Base-by-base conservation (phyloP, 192 early-diverging fungal species). In the Linnemannia zychae region DNA sequence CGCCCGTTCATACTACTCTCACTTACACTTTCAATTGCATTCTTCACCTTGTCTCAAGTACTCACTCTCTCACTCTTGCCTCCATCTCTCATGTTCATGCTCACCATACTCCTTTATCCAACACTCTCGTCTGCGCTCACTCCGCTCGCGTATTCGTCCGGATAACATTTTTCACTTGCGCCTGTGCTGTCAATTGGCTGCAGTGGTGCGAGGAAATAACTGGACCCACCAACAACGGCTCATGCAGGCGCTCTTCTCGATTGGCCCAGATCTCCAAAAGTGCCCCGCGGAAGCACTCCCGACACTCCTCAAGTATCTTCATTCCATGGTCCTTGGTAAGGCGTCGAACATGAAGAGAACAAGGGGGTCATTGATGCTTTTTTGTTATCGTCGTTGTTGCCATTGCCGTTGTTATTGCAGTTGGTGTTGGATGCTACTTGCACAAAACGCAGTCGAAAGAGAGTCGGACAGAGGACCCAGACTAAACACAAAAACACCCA, bases 151-250 rank as follows among this genome's bases (percentile, higher is more conserved):
- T n/a, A 1, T 31, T 60, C 28, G 53, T 60, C 24, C 53, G 53
- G 53, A 60, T 28, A 60, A 60, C 28, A 24, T 60, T 7, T 20
- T 24, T 28, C 24, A 28, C 24, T 63, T 13, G 57, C 28, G 11
- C 28, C 11, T 15, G 9, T 63, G 12, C 57, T 46, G 7, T 60
- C 44, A 33, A 47, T 9, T 44, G 3, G 40, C n/a, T 46, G 31
- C 36, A 68, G 24, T 69, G 76, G 80, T 72, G 44, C 67, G 74
- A 33, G 82, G 82, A 38, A 70, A 69, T 38, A 69, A 34, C 38
- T 75, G 77, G 76, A 84, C 76, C 18, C 82, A 84, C 47, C 82
- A 84, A 67, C 82, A 84, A 36, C 72, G 82, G 46, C 68, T 84
- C 57, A 84, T 84, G 77, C 82, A 84, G 24, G 82, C 82, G 20